Conservation (phyloP, 352 stramenopile species). For the Saprolegnia parasitica region DNA sequence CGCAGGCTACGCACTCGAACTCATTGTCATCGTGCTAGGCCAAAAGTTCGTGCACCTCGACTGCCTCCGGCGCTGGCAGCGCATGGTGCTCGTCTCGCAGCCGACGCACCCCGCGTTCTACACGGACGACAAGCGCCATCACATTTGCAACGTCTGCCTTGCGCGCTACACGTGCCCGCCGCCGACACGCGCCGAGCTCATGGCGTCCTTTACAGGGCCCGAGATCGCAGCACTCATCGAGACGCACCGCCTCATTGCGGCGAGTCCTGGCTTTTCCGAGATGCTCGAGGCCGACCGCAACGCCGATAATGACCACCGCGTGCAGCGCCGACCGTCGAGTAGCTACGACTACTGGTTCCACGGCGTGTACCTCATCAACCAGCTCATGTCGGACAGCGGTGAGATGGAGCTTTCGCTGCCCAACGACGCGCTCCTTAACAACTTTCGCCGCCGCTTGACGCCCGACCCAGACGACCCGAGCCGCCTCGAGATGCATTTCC, state of each 20-base stretch:
- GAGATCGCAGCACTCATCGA: constrained; percentile 38
- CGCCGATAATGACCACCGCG: neutral
- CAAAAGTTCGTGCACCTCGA: constrained; percentile 35
- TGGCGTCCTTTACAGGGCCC: constrained; percentile 37
- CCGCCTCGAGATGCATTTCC: constrained; percentile 8
- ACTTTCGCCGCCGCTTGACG: constrained; percentile 15
- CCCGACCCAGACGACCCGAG: constrained; percentile 2
- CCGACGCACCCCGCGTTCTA: constrained; percentile 41
- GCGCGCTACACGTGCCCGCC: constrained; percentile 34
- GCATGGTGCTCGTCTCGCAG: constrained; percentile 40
- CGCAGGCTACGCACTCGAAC: neutral
- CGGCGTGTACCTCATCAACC: constrained; percentile 35
- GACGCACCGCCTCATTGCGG: constrained; percentile 34
- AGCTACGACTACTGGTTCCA: constrained; percentile 33
- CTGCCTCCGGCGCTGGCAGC: constrained; percentile 39
- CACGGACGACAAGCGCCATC: constrained; percentile 35
- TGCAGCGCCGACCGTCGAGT: constrained; percentile 2
- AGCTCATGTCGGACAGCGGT: constrained; percentile 26
- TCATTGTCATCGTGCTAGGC: neutral
- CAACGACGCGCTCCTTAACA: constrained; percentile 10
- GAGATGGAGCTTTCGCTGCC: constrained; percentile 8
- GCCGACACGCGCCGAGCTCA: constrained; percentile 36
- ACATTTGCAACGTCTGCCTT: constrained; percentile 39
- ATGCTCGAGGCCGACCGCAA: constrained; percentile 28
- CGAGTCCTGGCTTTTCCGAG: constrained; percentile 32